A percentile compares a stretch with the other conserved stretches of the same genome.
Conservation (phyloP, 2,329 filamentous ascomycete species). For the Apiospora koreana region DNA sequence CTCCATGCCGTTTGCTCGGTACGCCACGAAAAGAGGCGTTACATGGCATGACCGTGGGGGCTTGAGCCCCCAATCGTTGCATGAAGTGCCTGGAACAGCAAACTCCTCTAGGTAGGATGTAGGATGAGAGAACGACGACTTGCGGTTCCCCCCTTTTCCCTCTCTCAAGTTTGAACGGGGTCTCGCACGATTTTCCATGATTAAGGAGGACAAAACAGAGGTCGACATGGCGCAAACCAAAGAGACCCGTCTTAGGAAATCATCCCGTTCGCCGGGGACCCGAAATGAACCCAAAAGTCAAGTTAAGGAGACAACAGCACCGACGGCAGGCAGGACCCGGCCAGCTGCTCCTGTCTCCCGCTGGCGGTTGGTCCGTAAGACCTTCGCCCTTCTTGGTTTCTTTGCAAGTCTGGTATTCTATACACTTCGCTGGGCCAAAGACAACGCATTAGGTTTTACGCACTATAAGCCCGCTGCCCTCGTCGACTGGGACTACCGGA, state of each 20-base stretch:
- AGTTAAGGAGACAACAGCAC: not conserved
- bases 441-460: conserved; percentile 20
- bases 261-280: not conserved
- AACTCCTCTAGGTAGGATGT: not conserved
- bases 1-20: not conserved
- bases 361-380: not conserved
- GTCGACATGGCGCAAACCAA: not conserved
- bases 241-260: not conserved
- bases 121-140: not conserved
- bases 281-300: not conserved
- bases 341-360: not conserved
- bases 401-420: not conserved
- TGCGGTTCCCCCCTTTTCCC: not conserved
- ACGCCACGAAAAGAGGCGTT: not conserved
- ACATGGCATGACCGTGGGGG: not conserved
- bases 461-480: conserved; percentile 10
- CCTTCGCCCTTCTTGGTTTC: not conserved
- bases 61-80: not conserved
- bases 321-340: not conserved
- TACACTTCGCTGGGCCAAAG: conserved; percentile 5
- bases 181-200: not conserved
- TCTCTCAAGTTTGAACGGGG: too few relatives aligned
- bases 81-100: not conserved
- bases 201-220: too few relatives aligned
- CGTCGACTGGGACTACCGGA: conserved; percentile 19